Percentiles rank a stretch among this genome's conserved stretches.
phyloP scores from a whole-genome alignment of 345 rosid species.

The Heritiera fomes region DNA sequence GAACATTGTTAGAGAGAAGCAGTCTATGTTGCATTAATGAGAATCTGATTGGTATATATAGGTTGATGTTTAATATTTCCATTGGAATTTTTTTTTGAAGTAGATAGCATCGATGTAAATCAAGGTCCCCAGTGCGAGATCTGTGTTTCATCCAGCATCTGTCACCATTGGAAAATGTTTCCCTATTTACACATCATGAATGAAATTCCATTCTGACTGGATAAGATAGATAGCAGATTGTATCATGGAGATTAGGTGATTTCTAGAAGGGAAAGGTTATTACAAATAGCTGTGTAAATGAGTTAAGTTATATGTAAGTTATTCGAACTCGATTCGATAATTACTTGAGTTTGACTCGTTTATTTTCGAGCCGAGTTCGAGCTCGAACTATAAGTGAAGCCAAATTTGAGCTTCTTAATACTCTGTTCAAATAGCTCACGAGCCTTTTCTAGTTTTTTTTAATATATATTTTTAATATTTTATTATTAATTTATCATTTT shows the following conservation, averaged over 20 bases:
- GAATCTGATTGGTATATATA: background rate
- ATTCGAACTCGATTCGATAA: too few relatives aligned
- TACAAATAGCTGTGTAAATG: too few relatives aligned
- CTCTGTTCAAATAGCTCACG: too few relatives aligned
- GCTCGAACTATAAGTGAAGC: too few relatives aligned
- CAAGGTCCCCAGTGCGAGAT: background rate
- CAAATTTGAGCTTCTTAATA: too few relatives aligned
- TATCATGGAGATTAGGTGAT: background rate
- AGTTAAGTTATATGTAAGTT: too few relatives aligned
- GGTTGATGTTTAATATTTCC: slow-evolving; percentile 15
- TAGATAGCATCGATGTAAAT: background rate
- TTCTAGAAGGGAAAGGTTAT: background rate
- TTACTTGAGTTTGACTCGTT: too few relatives aligned
- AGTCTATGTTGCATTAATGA: background rate
- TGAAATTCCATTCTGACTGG: background rate
- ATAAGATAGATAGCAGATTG: background rate
- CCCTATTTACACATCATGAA: background rate
- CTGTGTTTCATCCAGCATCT: background rate
- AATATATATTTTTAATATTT: too few relatives aligned
- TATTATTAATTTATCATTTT: too few relatives aligned
- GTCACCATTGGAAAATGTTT: background rate
- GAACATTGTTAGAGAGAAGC: background rate
- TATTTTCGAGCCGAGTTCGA: too few relatives aligned
- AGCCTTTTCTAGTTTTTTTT: too few relatives aligned
- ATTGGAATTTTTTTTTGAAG: background rate